Evolutionary conservation across 192 early-diverging fungal genomes (phyloP), one percentile per base, ranked within the genome.

Genomic region (Rhizoclosmatium globosum): DNA sequence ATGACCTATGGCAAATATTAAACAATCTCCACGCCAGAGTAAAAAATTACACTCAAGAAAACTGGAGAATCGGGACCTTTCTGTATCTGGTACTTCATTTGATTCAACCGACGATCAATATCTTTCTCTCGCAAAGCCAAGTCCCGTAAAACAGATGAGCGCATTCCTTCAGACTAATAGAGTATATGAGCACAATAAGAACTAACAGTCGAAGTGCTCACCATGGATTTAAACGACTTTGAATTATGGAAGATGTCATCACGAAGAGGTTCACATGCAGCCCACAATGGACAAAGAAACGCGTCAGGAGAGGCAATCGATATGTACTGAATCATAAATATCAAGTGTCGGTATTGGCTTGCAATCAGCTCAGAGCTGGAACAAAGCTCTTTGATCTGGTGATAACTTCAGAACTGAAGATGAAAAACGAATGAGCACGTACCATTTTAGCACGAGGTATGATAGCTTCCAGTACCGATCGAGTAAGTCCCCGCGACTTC

Each of bases 381-480:
- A n/a, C 58, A n/a, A 43, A 74, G n/a, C n/a, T 17, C 6, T 31
- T 64, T 39, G 19, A 74, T n/a, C 72, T 74, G 72, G 4, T 21
- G 19, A 62, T 21, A 47, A 13, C 4, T 43, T 6, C 44, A 13
- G 43, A 6, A 68, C 15, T 0, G 15, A 21, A 11, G 17, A n/a
- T 15, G 56, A 57, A 39, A 7, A 21, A 38, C n/a, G n/a, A 39
- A 71, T 53, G 43, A 6, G 38, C 19, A 2, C 72, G 15, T 23
- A 74, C 72, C 9, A 39, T 23, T 62, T 74, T 74, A 6, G 72
- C 59, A 11, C 72, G 38, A n/a, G 72, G 61, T 23, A 74, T 74
- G 11, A 74, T 64, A 15, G 72, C 56, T n/a, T 74, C 72, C 56
- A 74, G 44, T 9, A 64, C 17, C 23, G 13, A 45, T 15, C 72